Evolutionary conservation across 2,329 filamentous ascomycete species (phyloP).

Genomic region (Ophiocordyceps sinensis): DNA sequence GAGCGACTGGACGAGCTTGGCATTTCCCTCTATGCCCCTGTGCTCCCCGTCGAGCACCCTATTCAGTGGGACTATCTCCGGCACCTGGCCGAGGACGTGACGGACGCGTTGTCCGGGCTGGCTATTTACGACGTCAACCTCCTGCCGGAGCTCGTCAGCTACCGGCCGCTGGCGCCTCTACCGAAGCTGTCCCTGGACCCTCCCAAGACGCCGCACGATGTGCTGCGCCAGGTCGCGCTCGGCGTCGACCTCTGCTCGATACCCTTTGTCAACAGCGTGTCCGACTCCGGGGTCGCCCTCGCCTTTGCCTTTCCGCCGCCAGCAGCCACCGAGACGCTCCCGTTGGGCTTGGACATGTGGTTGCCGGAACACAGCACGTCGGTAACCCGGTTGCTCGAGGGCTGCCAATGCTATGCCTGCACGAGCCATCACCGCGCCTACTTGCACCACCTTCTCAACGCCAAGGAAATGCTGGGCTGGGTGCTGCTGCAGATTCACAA

Average conservation of each 20-base stretch:
- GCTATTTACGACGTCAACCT: constrained; percentile 66
- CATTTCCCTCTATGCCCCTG: constrained; percentile 43
- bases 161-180: constrained; percentile 40
- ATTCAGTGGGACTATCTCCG: constrained; percentile 71
- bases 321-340: constrained; percentile 10
- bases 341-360: constrained; percentile 74
- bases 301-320: constrained; percentile 57
- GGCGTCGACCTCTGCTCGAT: constrained; percentile 71
- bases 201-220: constrained; percentile 55
- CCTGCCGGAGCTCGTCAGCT: constrained; percentile 47
- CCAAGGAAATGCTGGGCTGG: constrained; percentile 97
- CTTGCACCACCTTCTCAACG: constrained; percentile 70
- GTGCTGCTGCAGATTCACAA: constrained; percentile 88
- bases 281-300: constrained; percentile 76
- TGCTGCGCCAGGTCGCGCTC: constrained; percentile 60
- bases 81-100: constrained; percentile 50
- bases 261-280: constrained; percentile 58
- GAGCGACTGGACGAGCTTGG: constrained; percentile 12
- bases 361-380: constrained; percentile 43
- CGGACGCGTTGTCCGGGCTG: constrained; percentile 46
- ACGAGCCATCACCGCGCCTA: constrained; percentile 73
- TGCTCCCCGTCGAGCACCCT: constrained; percentile 61
- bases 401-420: constrained; percentile 75
- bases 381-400: constrained; percentile 42
- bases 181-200: constrained; percentile 63